Percentiles rank a stretch among this genome's conserved stretches.
These are phyloP conservation scores for Schizopora paradoxa DNA, from an alignment of 1,284 basidiomycete species.

Conservation along the genomic window DNA sequence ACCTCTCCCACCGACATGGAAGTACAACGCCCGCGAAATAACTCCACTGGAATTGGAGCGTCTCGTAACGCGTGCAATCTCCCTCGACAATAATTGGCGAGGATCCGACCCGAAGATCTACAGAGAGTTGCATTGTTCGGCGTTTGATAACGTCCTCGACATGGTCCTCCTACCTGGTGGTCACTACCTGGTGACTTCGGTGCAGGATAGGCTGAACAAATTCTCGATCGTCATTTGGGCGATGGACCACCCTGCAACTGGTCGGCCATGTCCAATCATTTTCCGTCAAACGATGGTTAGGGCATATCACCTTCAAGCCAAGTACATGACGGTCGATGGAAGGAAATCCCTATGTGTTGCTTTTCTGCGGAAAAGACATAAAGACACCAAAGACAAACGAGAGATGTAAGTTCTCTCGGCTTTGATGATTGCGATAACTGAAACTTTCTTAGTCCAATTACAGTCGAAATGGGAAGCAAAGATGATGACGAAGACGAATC, in stretches of 20 bases:
- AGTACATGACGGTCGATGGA: constrained; percentile 42
- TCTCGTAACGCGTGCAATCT: constrained; percentile 54
- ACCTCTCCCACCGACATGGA: constrained; percentile 54
- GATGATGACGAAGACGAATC: constrained; percentile 15
- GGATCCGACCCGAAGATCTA: constrained; percentile 31
- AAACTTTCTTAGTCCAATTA: constrained; percentile 10
- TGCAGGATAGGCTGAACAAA: constrained; percentile 38
- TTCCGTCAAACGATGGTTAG: constrained; percentile 45
- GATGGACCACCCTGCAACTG: constrained; percentile 45
- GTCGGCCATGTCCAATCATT: constrained; percentile 44
- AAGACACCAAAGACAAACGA: constrained; percentile 28
- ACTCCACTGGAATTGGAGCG: constrained; percentile 58
- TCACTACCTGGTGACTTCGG: constrained; percentile 60
- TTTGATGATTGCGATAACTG: not conserved
- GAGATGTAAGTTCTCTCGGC: constrained; percentile 17
- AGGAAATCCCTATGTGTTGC: constrained; percentile 5
- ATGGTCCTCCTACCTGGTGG: constrained; percentile 65
- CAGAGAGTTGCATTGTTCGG: constrained; percentile 31
- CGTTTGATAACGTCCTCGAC: constrained; percentile 45
- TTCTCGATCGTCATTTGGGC: constrained; percentile 51
- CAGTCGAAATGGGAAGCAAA: constrained; percentile 13
- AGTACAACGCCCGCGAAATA: constrained; percentile 36
- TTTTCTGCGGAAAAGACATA: constrained; percentile 15
- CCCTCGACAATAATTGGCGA: constrained; percentile 56
- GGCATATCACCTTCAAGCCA: constrained; percentile 56